A percentile compares a stretch with the other conserved stretches of the same genome.
These are phyloP conservation scores for Coffea eugenioides DNA, from an alignment of 257 asterid genomes.

Conservation along the genomic window DNA sequence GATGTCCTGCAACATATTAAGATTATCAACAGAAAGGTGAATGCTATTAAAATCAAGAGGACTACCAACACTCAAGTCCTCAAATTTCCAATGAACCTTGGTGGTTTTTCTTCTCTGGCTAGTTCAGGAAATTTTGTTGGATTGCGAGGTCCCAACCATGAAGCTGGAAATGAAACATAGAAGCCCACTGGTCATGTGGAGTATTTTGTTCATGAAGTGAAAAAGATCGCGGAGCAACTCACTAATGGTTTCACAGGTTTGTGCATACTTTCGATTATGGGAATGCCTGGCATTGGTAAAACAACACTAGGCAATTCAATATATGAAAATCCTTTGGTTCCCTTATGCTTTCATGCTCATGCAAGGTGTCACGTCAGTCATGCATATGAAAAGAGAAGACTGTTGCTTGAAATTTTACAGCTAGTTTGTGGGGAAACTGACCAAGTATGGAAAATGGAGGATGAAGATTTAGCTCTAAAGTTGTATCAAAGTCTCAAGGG, in stretches of 20 bases:
- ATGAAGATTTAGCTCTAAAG: not conserved
- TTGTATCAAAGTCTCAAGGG: slow-evolving; percentile 3
- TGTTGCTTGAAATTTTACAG: not conserved
- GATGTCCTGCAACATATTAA: not conserved
- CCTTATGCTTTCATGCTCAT: not conserved
- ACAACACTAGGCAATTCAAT: too few species aligned
- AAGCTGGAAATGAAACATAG: not conserved
- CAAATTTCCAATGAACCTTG: too few species aligned
- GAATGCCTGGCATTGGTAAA: slow-evolving; percentile 3
- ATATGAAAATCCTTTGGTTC: not conserved
- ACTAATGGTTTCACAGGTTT: not conserved
- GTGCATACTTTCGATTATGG: not conserved
- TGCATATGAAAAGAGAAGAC: not conserved
- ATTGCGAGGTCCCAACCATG: not conserved
- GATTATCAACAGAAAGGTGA: not conserved
- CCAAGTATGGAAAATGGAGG: too few species aligned
- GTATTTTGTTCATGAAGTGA: not conserved
- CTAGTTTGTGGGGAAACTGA: not conserved
- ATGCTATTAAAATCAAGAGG: too few species aligned
- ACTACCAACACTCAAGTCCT: too few species aligned
- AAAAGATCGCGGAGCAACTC: not conserved
- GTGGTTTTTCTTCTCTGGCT: not conserved
- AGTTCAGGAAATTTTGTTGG: not conserved
- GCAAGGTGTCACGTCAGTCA: not conserved
- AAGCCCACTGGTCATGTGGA: not conserved